A percentile compares a stretch with the other conserved stretches of the same genome.
Conservation (phyloP, 139 green algal genomes). For the Dunaliella sp. region DNA sequence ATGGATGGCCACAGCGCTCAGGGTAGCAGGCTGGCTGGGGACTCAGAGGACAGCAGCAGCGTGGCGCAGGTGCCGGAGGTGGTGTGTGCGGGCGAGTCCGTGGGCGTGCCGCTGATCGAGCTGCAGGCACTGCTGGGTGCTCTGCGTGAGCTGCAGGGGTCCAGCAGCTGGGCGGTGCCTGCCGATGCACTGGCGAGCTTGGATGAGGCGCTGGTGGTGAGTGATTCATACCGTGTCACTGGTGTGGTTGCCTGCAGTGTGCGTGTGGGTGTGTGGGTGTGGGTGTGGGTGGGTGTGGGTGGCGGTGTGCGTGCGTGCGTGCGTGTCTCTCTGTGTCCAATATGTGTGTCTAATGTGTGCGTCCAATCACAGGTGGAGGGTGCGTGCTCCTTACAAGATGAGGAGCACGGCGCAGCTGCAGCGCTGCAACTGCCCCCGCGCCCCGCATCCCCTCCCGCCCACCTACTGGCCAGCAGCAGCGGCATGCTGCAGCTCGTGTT, state of each 20-base stretch:
- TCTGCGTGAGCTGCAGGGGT: not conserved
- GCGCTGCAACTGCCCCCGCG: not conserved
- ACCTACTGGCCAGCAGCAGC: not conserved
- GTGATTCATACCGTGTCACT: too few species aligned
- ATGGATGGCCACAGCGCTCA: too few species aligned
- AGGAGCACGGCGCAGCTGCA: too few species aligned
- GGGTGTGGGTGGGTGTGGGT: not conserved
- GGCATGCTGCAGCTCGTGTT: not conserved
- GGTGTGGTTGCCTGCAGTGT: not conserved
- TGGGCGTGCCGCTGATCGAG: not conserved
- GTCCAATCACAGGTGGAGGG: not conserved
- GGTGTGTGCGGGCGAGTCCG: too few species aligned
- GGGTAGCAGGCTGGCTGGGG: too few species aligned
- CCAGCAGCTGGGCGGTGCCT: not conserved
- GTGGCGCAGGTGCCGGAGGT: too few species aligned
- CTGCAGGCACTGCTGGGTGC: not conserved
- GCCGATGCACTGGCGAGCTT: not conserved
- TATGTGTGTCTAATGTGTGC: not conserved
- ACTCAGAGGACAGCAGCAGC: too few species aligned
- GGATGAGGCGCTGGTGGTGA: not conserved
- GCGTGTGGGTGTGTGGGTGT: not conserved
- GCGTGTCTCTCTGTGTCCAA: not conserved
- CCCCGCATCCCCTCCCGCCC: not conserved
- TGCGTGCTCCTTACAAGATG: not conserved
- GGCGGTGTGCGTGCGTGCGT: not conserved